phyloP scores from a whole-genome alignment of 202 grass and related monocot genomes.

The Brachypodium distachyon region DNA sequence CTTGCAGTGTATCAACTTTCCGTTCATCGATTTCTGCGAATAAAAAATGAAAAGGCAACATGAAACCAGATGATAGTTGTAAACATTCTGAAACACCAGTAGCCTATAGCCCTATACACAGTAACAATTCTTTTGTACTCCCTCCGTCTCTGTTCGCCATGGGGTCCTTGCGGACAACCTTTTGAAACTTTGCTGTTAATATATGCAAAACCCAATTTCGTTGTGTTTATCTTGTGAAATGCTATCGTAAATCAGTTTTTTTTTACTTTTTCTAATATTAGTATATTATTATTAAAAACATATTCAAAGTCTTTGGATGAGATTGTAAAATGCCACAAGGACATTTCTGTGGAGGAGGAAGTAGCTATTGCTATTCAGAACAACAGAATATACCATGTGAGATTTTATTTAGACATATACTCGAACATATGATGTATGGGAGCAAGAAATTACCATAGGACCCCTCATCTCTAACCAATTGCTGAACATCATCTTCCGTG shows the following conservation, averaged over 20 bases:
- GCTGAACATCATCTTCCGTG: constrained; percentile 35
- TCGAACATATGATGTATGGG: not conserved
- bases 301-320: not conserved
- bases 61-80: not conserved
- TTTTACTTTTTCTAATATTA: not conserved
- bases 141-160: not conserved
- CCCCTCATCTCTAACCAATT: constrained; percentile 18
- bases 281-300: not conserved
- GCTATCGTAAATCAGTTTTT: not conserved
- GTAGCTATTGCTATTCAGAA: not conserved
- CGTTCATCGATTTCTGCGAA: constrained; percentile 22
- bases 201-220: no score
- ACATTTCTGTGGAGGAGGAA: not conserved
- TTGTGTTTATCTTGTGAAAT: not conserved
- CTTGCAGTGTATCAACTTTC: constrained; percentile 26
- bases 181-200: not conserved
- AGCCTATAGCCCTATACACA: not conserved
- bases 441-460: constrained; percentile 14
- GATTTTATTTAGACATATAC: no score
- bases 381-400: not conserved
- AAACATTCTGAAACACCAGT: not conserved
- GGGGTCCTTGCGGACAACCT: not conserved
- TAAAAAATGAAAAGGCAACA: constrained; percentile 5
- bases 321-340: not conserved
- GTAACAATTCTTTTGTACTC: not conserved